These are phyloP conservation scores for Coemansia sp. DNA, from an alignment of 192 early-diverging fungal genomes.

Conservation along the genomic window DNA sequence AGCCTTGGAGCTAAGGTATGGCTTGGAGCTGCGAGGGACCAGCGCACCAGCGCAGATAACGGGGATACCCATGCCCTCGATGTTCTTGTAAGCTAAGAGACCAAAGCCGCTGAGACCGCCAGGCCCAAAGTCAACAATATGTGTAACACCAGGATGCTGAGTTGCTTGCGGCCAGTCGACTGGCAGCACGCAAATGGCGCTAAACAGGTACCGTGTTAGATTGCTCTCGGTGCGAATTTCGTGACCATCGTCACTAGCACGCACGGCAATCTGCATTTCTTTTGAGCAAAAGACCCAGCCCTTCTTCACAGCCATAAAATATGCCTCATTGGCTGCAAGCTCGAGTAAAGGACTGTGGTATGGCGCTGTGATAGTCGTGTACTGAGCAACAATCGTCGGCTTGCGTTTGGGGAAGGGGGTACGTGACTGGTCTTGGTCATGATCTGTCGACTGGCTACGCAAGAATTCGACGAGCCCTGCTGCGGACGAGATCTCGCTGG, in stretches of 20 bases:
- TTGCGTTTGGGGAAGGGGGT: slow-evolving; percentile 78
- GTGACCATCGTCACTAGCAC: slow-evolving; percentile 76
- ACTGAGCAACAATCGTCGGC: slow-evolving; percentile 73
- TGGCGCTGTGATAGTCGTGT: slow-evolving; percentile 83
- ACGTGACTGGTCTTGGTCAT: slow-evolving; percentile 58
- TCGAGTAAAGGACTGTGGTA: slow-evolving; percentile 56
- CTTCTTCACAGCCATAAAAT: slow-evolving; percentile 15
- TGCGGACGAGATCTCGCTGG: slow-evolving; percentile 4
- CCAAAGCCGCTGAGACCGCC: slow-evolving; percentile 85
- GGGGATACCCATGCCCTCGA: slow-evolving; percentile 82
- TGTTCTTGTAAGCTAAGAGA: slow-evolving; percentile 78
- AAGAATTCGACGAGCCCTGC: slow-evolving; percentile 13
- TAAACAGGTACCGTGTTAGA: slow-evolving; percentile 67
- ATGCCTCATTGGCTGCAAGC: not conserved
- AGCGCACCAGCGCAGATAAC: slow-evolving; percentile 32
- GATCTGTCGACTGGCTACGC: slow-evolving; percentile 8
- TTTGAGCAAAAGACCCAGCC: slow-evolving; percentile 20
- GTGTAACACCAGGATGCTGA: slow-evolving; percentile 60
- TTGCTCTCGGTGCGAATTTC: slow-evolving; percentile 62
- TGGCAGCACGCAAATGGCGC: slow-evolving; percentile 62
- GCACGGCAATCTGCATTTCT: slow-evolving; percentile 60
- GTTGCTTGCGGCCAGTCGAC: slow-evolving; percentile 65
- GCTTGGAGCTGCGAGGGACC: slow-evolving; percentile 16
- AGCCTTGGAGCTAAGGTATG: slow-evolving; percentile 69
- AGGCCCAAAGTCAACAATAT: slow-evolving; percentile 94